Percentiles rank a stretch among this genome's conserved stretches.
Conservation (phyloP, 2,329 filamentous ascomycete species). For the Botryosphaeria agaves region DNA sequence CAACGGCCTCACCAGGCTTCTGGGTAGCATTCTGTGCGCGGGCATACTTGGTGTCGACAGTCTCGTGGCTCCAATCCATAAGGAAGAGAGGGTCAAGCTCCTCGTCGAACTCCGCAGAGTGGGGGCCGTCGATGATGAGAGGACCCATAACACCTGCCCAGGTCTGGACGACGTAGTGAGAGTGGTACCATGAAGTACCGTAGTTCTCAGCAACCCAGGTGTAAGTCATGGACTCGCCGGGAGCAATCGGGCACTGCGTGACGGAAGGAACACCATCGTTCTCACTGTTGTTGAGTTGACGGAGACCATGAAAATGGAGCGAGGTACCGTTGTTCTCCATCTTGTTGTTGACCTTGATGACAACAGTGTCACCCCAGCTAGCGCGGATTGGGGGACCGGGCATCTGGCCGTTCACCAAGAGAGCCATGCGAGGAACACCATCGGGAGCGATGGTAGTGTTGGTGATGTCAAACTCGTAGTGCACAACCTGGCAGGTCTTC, state of each 20-base stretch:
- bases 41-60: conserved; percentile 18
- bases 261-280: conserved; percentile 30
- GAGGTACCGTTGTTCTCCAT: conserved; percentile 24
- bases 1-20: conserved; percentile 1
- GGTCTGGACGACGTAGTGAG: conserved; percentile 22
- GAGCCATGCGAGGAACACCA: conserved; percentile 22
- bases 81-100: conserved; percentile 25
- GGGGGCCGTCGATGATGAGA: conserved; percentile 23
- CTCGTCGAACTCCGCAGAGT: conserved; percentile 21
- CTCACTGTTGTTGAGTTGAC: conserved; percentile 34
- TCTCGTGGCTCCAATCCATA: conserved; percentile 25
- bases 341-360: conserved; percentile 17
- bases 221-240: conserved; percentile 17
- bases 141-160: conserved; percentile 23
- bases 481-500: conserved; percentile 19
- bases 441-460: conserved; percentile 27
- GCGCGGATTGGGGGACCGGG: conserved; percentile 29
- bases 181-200: conserved; percentile 24
- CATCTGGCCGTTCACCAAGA: conserved; percentile 28
- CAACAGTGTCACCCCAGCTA: conserved; percentile 22
- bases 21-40: conserved; percentile 9
- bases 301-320: conserved; percentile 35
- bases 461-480: conserved; percentile 27
- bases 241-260: conserved; percentile 27
- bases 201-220: conserved; percentile 22